These are phyloP conservation scores for Coemansia nantahalensis DNA, from an alignment of 192 early-diverging fungal species.

Conservation along the genomic window DNA sequence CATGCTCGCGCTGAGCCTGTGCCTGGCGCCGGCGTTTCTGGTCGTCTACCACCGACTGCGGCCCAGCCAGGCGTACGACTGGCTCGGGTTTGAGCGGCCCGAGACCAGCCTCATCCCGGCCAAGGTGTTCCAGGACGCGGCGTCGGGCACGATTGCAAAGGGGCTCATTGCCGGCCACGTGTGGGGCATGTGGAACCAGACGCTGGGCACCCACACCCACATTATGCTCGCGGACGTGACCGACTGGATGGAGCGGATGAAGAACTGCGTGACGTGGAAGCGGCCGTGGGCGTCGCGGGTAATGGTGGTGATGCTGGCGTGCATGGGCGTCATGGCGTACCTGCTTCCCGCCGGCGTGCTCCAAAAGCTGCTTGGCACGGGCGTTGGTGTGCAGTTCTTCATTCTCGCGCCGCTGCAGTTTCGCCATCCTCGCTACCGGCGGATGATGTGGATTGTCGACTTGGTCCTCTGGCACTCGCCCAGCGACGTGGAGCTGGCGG, in stretches of 20 bases:
- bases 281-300: constrained; percentile 51
- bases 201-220: constrained; percentile 46
- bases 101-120: constrained; percentile 51
- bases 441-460: constrained; percentile 46
- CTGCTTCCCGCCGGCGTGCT: constrained; percentile 31
- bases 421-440: constrained; percentile 45
- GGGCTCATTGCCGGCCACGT: constrained; percentile 40
- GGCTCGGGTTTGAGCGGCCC: constrained; percentile 49
- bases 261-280: constrained; percentile 53
- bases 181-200: constrained; percentile 53
- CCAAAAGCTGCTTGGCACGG: constrained; percentile 36
- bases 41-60: constrained; percentile 49
- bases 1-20: constrained; percentile 34
- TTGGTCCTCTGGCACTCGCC: constrained; percentile 50
- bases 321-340: constrained; percentile 28
- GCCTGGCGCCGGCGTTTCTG: constrained; percentile 47
- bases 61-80: constrained; percentile 47
- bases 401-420: constrained; percentile 49
- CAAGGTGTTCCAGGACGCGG: constrained; percentile 44
- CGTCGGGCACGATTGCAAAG: constrained; percentile 46
- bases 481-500: constrained; percentile 45
- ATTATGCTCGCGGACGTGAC: constrained; percentile 45
- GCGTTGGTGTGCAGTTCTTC: constrained; percentile 50
- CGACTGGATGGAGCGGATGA: constrained; percentile 54
- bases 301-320: constrained; percentile 21